Conservation (phyloP, 176 grass and related monocot species). For the Eragrostis curvula region DNA sequence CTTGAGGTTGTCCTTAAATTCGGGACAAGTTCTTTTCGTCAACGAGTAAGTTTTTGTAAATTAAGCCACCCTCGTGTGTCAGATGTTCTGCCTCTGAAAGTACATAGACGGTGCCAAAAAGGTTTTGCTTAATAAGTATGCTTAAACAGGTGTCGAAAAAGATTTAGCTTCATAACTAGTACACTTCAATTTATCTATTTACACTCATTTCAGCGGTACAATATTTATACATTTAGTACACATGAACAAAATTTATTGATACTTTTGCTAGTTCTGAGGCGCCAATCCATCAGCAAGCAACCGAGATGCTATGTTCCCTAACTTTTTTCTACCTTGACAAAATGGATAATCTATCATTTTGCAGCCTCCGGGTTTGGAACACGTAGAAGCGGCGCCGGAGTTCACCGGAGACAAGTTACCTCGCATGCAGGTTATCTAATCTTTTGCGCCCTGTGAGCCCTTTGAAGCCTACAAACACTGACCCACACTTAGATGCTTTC, state of each 20-base stretch:
- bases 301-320: not conserved
- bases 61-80: conserved; percentile 35
- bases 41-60: not conserved
- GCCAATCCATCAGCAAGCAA: not conserved
- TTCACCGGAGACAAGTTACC: conserved; percentile 40
- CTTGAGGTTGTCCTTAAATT: conserved; percentile 45
- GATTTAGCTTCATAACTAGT: not conserved
- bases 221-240: too few species aligned
- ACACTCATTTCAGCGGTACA: too few species aligned
- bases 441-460: not conserved
- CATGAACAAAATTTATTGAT: too few species aligned
- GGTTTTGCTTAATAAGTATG: not conserved
- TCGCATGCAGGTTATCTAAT: not conserved
- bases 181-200: not conserved
- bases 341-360: not conserved
- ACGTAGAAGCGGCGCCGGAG: conserved; percentile 54
- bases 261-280: not conserved
- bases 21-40: conserved; percentile 37
- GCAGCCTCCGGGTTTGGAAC: conserved; percentile 38
- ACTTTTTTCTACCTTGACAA: not conserved
- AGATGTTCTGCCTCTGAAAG: conserved; percentile 12
- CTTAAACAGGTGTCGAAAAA: not conserved
- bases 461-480: conserved; percentile 61
- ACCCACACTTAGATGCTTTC: conserved; percentile 29
- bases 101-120: conserved; percentile 7